These are phyloP conservation scores for Amanita phalloides DNA, from an alignment of 768 basidiomycete species.

Conservation along the genomic window DNA sequence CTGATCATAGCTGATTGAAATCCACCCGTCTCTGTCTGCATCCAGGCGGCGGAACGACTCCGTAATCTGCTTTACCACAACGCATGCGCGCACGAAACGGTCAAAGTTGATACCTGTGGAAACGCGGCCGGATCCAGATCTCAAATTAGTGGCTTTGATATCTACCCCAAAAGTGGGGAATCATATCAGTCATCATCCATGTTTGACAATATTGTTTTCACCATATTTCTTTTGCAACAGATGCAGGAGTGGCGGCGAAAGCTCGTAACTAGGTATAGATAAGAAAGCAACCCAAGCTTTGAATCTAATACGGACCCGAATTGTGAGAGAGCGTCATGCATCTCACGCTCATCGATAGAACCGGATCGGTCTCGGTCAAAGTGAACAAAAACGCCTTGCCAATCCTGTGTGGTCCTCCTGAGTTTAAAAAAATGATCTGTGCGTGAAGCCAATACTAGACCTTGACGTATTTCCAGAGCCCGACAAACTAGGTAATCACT, in stretches of 20 bases:
- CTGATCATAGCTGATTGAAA: slow-evolving; percentile 62
- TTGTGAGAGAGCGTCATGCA: slow-evolving; percentile 56
- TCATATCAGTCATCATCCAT: slow-evolving; percentile 12
- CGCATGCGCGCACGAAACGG: slow-evolving; percentile 80
- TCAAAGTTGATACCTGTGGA: slow-evolving; percentile 68
- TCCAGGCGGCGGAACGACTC: slow-evolving; percentile 64
- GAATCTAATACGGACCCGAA: slow-evolving; percentile 43
- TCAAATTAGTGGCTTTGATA: slow-evolving; percentile 40
- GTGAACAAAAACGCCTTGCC: slow-evolving; percentile 77
- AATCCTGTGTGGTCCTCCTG: slow-evolving; percentile 34
- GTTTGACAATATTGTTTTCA: slow-evolving; percentile 19
- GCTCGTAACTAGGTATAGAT: slow-evolving; percentile 37
- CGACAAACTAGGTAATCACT: slow-evolving; percentile 40
- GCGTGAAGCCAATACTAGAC: slow-evolving; percentile 11
- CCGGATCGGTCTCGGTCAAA: slow-evolving; percentile 82
- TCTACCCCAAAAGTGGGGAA: slow-evolving; percentile 34
- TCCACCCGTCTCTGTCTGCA: slow-evolving; percentile 56
- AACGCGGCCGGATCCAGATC: slow-evolving; percentile 18
- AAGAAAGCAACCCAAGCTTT: not conserved
- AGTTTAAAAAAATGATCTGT: not conserved
- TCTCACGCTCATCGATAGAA: slow-evolving; percentile 61
- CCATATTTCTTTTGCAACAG: slow-evolving; percentile 76
- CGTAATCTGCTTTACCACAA: slow-evolving; percentile 67
- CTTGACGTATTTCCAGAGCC: slow-evolving; percentile 79
- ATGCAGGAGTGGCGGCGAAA: slow-evolving; percentile 52